Conservation (phyloP, 2,329 filamentous ascomycete species). For the Diaporthe humulicola region DNA sequence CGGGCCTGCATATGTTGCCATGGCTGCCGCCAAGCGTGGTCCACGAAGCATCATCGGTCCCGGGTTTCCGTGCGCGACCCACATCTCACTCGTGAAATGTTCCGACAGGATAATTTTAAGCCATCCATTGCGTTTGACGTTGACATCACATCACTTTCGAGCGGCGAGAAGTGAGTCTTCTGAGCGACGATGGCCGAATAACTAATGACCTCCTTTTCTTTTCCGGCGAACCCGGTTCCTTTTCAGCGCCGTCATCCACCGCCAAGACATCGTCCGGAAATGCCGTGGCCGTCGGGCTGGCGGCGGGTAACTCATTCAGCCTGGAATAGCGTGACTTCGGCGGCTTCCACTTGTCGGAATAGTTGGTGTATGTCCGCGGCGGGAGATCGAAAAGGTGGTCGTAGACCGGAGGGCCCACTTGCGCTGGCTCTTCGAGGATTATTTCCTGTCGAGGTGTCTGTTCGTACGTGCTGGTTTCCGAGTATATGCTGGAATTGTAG, state of each 20-base stretch:
- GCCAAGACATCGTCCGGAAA: constrained; percentile 10
- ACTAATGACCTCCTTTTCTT: constrained; percentile 5
- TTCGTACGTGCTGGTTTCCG: neutral
- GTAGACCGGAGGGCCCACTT: neutral
- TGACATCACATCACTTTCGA: neutral
- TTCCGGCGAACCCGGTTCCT: neutral
- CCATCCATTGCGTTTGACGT: neutral
- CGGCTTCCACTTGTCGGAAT: constrained; percentile 5
- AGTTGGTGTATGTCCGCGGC: constrained; percentile 11
- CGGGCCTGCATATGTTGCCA: neutral
- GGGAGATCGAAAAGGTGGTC: constrained; percentile 17
- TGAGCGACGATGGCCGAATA: neutral
- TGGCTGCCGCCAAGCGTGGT: neutral
- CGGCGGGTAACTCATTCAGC: constrained; percentile 34
- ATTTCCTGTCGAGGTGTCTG: neutral
- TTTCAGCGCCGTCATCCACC: neutral
- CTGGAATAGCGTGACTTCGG: constrained; percentile 34
- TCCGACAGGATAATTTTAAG: neutral
- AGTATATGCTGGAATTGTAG: constrained; percentile 34
- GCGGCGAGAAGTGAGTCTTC: neutral
- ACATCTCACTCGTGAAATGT: neutral
- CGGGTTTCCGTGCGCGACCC: neutral
- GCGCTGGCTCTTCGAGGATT: constrained; percentile 1
- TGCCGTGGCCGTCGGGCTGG: constrained; percentile 12
- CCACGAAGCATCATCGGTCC: neutral